Evolutionary conservation across 768 basidiomycete genomes (phyloP).

Genomic region (Lanmaoa rubissima): DNA sequence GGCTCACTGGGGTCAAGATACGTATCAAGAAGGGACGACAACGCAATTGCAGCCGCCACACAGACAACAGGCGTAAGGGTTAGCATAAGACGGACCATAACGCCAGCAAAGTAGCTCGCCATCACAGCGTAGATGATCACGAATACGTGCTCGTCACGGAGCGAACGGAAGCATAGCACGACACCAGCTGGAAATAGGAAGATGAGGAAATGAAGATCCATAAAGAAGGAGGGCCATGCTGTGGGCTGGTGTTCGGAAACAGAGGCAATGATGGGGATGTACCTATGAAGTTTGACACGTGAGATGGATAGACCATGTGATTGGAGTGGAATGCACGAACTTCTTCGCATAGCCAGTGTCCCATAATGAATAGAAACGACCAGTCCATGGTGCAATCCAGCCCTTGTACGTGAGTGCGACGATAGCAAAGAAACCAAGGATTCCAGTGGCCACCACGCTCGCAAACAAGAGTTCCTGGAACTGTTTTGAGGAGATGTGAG

Average conservation of each 20-base stretch:
- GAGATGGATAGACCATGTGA: neutral
- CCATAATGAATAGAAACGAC: conserved; percentile 98
- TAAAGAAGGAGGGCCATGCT: conserved; percentile 99
- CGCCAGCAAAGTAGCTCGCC: conserved; percentile 97
- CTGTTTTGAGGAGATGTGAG: conserved; percentile 87
- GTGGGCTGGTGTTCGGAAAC: conserved; percentile 99
- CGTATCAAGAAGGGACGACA: conserved; percentile 83
- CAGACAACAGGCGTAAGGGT: conserved; percentile 97
- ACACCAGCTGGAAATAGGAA: conserved; percentile 98
- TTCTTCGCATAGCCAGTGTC: conserved; percentile 99
- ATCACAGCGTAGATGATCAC: conserved; percentile 97
- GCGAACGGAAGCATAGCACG: conserved; percentile 86
- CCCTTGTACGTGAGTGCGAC: conserved; percentile 86
- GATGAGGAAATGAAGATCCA: conserved; percentile 97
- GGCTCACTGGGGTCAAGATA: conserved; percentile 88
- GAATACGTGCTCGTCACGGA: conserved; percentile 96
- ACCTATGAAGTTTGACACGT: conserved; percentile 42
- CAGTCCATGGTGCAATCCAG: conserved; percentile 99
- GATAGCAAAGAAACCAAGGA: conserved; percentile 71
- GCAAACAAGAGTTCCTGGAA: conserved; percentile 80
- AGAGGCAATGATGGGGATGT: conserved; percentile 97
- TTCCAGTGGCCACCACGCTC: conserved; percentile 64
- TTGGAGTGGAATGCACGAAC: conserved; percentile 41
- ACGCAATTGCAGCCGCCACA: conserved; percentile 85
- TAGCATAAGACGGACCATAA: conserved; percentile 99